phyloP scores from a whole-genome alignment of 2,329 filamentous ascomycete genomes.

The Boeremia lycopersici region DNA sequence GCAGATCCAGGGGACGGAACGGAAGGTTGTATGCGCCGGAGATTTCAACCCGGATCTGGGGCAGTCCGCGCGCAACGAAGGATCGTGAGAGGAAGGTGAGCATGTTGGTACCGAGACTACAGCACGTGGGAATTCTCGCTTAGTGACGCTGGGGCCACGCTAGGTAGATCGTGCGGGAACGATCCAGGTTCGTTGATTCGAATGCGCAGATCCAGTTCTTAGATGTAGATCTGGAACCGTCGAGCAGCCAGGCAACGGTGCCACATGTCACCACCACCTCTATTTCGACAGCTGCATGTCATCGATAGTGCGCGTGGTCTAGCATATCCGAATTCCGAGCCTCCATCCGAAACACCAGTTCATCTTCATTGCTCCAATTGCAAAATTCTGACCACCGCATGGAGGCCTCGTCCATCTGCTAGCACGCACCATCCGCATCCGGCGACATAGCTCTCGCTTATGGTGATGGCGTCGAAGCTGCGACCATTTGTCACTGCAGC shows the following conservation, averaged over 20 bases:
- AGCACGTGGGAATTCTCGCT: slow-evolving; percentile 5
- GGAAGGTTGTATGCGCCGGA: not conserved
- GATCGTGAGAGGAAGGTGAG: slow-evolving; percentile 2
- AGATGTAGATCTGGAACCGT: slow-evolving; percentile 6
- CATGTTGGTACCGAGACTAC: slow-evolving; percentile 6
- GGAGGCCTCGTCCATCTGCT: not conserved
- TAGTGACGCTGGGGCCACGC: not conserved
- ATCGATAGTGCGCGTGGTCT: not conserved
- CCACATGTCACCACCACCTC: not conserved
- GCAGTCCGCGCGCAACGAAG: not conserved
- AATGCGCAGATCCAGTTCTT: slow-evolving; percentile 10
- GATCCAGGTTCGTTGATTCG: slow-evolving; percentile 10
- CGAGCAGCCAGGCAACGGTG: slow-evolving; percentile 1
- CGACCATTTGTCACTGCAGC: slow-evolving; percentile 1
- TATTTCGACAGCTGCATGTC: slow-evolving; percentile 12
- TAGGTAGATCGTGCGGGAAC: slow-evolving; percentile 14
- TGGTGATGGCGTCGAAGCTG: not conserved
- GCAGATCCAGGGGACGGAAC: not conserved
- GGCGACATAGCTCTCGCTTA: slow-evolving; percentile 4
- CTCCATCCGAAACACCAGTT: not conserved
- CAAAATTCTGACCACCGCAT: not conserved
- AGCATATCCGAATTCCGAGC: not conserved
- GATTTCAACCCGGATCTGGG: slow-evolving; percentile 2
- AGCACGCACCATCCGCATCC: not conserved
- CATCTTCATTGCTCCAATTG: not conserved